Evolutionary conservation across 805 yeast species (phyloP).

Genomic region (Yarrowia alimentaria): DNA sequence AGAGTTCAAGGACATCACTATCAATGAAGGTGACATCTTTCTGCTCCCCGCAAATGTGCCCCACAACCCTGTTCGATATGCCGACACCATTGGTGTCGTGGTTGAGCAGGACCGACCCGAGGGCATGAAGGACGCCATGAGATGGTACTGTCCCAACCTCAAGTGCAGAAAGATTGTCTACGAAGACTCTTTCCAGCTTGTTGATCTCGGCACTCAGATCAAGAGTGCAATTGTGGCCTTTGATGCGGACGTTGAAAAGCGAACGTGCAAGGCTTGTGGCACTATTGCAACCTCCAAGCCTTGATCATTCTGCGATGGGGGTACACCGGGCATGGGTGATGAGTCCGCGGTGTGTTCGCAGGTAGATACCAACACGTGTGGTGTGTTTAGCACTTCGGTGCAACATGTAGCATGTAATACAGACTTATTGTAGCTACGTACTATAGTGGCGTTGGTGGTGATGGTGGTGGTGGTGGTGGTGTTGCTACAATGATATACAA

Average conservation of each 20-base stretch:
- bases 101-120: constrained; percentile 88
- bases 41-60: constrained; percentile 81
- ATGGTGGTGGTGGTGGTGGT: constrained; percentile 1
- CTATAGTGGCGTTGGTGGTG: neutral
- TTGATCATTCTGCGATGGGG: neutral
- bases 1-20: constrained; percentile 67
- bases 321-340: constrained; percentile 26
- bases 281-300: constrained; percentile 41
- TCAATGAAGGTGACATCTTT: constrained; percentile 85
- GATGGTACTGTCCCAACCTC: constrained; percentile 79
- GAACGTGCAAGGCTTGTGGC: constrained; percentile 77
- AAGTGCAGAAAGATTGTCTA: constrained; percentile 61
- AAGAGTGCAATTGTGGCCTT: constrained; percentile 74
- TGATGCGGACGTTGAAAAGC: constrained; percentile 57
- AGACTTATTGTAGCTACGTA: neutral
- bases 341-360: constrained; percentile 15
- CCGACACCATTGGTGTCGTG: constrained; percentile 83
- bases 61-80: constrained; percentile 85
- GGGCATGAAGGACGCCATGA: constrained; percentile 63
- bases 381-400: too few relatives aligned
- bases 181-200: constrained; percentile 69
- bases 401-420: too few relatives aligned
- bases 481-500: too few relatives aligned
- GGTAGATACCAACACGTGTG: too few relatives aligned
- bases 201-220: constrained; percentile 86